Conservation (phyloP, 345 rosid genomes). For the Brassica carinata region DNA sequence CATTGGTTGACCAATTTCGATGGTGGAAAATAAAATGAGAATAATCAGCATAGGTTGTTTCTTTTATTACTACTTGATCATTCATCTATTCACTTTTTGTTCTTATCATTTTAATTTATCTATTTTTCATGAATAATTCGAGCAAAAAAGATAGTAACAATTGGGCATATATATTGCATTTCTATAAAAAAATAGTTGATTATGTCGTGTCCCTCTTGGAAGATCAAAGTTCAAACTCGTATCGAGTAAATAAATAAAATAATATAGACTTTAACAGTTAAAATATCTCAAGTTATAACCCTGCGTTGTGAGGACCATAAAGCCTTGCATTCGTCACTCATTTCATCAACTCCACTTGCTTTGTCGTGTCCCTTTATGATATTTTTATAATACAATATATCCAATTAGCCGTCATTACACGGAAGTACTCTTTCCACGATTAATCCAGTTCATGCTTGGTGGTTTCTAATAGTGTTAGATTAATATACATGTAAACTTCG, state of each 20-base stretch:
- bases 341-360: slow-evolving; percentile 20
- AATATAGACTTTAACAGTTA: not conserved
- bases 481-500: not conserved
- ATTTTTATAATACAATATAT: not conserved
- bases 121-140: not conserved
- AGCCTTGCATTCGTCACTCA: slow-evolving; percentile 5
- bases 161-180: not conserved
- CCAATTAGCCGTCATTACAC: not conserved
- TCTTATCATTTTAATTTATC: not conserved
- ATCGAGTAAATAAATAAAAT: slow-evolving; percentile 14
- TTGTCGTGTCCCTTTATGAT: not conserved
- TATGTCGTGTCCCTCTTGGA: not conserved
- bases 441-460: not conserved
- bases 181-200: not conserved
- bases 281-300: not conserved
- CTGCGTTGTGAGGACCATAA: not conserved
- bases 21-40: no score
- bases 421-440: not conserved
- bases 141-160: not conserved
- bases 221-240: slow-evolving; percentile 16
- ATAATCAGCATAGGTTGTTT: not conserved
- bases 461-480: not conserved
- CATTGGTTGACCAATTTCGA: not conserved
- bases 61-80: not conserved
- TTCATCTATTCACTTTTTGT: not conserved